Evolutionary conservation across 257 asterid species (phyloP), one percentile per base, ranked within the genome.

Genomic region (Salvia rosmarinus): DNA sequence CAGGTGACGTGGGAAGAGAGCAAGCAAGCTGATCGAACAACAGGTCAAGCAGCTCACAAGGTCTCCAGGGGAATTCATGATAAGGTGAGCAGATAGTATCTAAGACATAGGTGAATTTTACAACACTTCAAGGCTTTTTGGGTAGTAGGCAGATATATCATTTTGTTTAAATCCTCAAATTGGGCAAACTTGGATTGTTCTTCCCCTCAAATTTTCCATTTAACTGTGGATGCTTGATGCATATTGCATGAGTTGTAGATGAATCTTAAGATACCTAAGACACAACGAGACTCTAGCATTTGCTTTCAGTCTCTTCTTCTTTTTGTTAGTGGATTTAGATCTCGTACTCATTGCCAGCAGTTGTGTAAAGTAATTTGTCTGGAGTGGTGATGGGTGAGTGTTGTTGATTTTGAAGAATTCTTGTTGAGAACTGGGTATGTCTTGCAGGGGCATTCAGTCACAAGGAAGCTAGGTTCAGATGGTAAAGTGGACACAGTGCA

Each of bases 31-130:
- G 92, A 91, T 77, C 82, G 65, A 60, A 87, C 96, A 16, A 94
- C 96, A 4, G 96, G 96, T 46, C 80, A 83, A 82, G 99, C 97
- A 11, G 74, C 89, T 2, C 97, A 91, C 75, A 89, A 77, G 71
- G 68, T 94, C 57, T 94, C 96, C 6, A 81, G 95, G 78, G 97
- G 99, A 70, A 84, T 94, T 51, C 85, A 89, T 64, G 88, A 87
- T 64, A 89, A 91, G 97, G 97, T 90, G 68, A 21, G 17, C 47
- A 44, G 44, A 12, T 12, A 11, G 46, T 20, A 5, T 56, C 19
- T 46, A 34, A 35, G 60, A 44, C 20, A 42, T 44, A 23, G 61
- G 12, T 30, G 11, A 47, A n/a, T 7, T 23, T 43, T 16, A 39
- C 12, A 6, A 32, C 30, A 43, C 8, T 19, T 35, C 8, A 13